Percentiles rank a stretch among this genome's conserved stretches.
These are phyloP conservation scores for Hypoxylon crocopeplum DNA, from an alignment of 495 filamentous ascomycete species.

Conservation along the genomic window DNA sequence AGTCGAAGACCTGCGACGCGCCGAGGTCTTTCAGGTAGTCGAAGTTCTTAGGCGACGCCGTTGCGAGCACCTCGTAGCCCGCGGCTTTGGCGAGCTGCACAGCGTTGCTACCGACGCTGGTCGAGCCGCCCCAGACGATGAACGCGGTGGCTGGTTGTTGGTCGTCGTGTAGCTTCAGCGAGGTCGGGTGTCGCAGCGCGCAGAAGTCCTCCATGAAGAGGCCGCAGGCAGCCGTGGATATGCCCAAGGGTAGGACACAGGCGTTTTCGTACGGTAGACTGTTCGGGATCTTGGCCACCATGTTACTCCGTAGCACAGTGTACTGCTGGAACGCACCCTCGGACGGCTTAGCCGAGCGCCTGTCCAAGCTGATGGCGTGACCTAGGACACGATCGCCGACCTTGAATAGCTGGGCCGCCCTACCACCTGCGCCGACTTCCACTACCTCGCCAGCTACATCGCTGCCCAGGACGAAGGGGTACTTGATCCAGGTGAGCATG, in stretches of 20 bases:
- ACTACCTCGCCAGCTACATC: constrained; percentile 60
- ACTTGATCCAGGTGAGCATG: constrained; percentile 37
- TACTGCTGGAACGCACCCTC: constrained; percentile 21
- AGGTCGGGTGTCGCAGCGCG: constrained; percentile 51
- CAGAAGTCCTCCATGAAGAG: constrained; percentile 44
- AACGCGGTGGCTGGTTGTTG: neutral
- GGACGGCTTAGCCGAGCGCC: neutral
- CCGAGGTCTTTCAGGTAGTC: constrained; percentile 58
- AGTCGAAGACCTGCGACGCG: constrained; percentile 62
- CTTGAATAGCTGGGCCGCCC: constrained; percentile 48
- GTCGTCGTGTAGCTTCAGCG: constrained; percentile 3
- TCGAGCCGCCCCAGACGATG: constrained; percentile 37
- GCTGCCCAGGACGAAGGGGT: constrained; percentile 56
- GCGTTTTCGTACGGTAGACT: constrained; percentile 47
- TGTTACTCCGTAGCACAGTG: constrained; percentile 31
- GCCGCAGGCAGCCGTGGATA: constrained; percentile 53
- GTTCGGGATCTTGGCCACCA: constrained; percentile 49
- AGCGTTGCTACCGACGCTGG: constrained; percentile 63
- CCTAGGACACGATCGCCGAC: constrained; percentile 49
- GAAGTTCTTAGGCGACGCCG: constrained; percentile 59
- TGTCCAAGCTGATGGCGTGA: constrained; percentile 7
- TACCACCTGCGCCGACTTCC: constrained; percentile 46
- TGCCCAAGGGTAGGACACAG: constrained; percentile 52
- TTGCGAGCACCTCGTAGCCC: constrained; percentile 64
- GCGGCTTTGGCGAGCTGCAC: constrained; percentile 65